phyloP scores from a whole-genome alignment of 768 basidiomycete species.

The Auricularia sp. region DNA sequence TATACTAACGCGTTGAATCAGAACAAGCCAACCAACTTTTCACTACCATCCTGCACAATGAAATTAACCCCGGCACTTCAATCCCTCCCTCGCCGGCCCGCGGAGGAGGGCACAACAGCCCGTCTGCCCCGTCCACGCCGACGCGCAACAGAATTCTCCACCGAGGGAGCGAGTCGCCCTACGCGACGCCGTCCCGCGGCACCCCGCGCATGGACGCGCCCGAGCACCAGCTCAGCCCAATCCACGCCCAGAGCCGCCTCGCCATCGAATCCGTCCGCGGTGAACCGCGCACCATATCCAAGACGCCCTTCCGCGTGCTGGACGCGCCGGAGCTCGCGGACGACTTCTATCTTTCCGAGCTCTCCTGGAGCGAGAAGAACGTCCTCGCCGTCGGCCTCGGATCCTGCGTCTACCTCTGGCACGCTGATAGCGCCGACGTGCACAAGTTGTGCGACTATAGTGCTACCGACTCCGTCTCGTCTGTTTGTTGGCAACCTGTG shows the following conservation, averaged over 20 bases:
- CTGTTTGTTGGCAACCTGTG: conserved; percentile 64
- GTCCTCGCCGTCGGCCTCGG: conserved; percentile 89
- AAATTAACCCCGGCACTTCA: too few relatives aligned
- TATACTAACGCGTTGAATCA: too few relatives aligned
- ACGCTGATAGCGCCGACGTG: conserved; percentile 85
- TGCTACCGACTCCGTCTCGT: conserved; percentile 68
- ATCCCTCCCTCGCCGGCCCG: too few relatives aligned
- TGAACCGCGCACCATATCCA: conserved; percentile 72
- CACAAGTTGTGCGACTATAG: conserved; percentile 74
- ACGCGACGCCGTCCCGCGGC: conserved; percentile 7
- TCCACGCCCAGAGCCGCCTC: conserved; percentile 69
- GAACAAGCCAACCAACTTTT: too few relatives aligned
- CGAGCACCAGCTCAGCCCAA: conserved; percentile 84
- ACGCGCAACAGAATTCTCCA: conserved; percentile 30
- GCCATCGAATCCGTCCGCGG: conserved; percentile 79
- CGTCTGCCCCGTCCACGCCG: conserved; percentile 43
- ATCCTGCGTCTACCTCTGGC: conserved; percentile 93
- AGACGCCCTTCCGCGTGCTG: conserved; percentile 92
- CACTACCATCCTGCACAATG: too few relatives aligned
- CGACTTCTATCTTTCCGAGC: conserved; percentile 96
- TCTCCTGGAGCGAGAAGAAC: conserved; percentile 95
- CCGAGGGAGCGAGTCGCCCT: conserved; percentile 41
- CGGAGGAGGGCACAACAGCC: conserved; percentile 18
- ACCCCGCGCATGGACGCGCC: conserved; percentile 71
- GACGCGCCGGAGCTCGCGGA: conserved; percentile 96